A percentile compares a stretch with the other conserved stretches of the same genome.
phyloP scores from a whole-genome alignment of 257 asterid species.

The Fraxinus anomala region DNA sequence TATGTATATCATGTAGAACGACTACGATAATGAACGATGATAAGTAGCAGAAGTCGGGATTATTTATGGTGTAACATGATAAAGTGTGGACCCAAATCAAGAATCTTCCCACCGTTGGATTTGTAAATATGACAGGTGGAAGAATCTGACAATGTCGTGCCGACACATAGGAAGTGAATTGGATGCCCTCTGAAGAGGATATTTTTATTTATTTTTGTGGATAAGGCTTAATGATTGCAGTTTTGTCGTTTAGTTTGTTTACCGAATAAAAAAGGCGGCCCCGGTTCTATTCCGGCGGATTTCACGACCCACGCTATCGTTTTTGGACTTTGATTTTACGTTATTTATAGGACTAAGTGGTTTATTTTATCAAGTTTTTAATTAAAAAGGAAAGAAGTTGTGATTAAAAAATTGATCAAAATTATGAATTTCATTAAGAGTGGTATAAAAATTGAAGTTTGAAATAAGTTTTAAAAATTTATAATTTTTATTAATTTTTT shows the following conservation, averaged over 20 bases:
- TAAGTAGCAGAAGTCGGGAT: no score
- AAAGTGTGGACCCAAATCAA: not conserved
- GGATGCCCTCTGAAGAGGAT: slow-evolving; percentile 5
- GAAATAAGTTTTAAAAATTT: no score
- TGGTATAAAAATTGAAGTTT: no score
- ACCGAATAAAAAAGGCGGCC: slow-evolving; percentile 34
- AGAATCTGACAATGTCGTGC: slow-evolving; percentile 9
- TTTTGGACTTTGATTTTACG: not conserved
- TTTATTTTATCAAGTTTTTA: no score
- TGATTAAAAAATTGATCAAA: no score
- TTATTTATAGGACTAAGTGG: no score
- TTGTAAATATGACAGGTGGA: slow-evolving; percentile 47
- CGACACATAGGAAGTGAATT: slow-evolving; percentile 47
- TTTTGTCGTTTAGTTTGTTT: slow-evolving; percentile 37
- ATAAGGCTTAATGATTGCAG: slow-evolving; percentile 43
- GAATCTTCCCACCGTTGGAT: not conserved
- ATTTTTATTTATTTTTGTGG: slow-evolving; percentile 26
- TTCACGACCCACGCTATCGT: not conserved
- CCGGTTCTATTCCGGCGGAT: not conserved
- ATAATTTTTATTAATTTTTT: no score
- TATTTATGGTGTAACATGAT: not conserved
- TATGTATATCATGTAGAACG: no score
- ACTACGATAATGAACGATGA: no score
- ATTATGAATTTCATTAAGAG: no score
- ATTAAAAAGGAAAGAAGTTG: no score